Percentiles rank a stretch among this genome's conserved stretches.
phyloP scores from a whole-genome alignment of 495 filamentous ascomycete genomes.

The Podospora appendiculata region DNA sequence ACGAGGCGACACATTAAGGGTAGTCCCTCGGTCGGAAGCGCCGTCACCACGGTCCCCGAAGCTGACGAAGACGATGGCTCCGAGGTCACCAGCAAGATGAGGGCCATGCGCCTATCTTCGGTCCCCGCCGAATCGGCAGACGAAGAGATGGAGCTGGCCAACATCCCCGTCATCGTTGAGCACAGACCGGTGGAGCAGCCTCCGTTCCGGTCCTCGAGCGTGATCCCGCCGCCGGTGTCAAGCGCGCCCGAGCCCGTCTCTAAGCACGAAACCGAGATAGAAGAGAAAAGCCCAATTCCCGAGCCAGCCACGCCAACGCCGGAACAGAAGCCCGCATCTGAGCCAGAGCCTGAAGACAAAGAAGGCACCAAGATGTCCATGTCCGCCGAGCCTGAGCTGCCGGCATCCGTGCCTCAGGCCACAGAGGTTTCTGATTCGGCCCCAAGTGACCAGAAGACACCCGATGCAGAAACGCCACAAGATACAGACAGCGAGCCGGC shows the following conservation, averaged over 20 bases:
- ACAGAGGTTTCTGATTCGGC: no score
- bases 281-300: no score
- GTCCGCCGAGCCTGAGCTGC: no score
- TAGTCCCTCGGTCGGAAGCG: constrained; percentile 65
- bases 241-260: background rate
- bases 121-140: constrained; percentile 9
- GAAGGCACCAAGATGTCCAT: no score
- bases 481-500: no score
- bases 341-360: no score
- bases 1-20: constrained; percentile 66
- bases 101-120: constrained; percentile 29
- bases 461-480: no score
- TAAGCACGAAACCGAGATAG: no score
- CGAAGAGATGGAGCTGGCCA: constrained; percentile 18
- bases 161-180: constrained; percentile 35
- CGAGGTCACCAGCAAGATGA: constrained; percentile 31
- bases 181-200: constrained; percentile 19
- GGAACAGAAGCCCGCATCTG: no score
- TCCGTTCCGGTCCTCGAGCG: constrained; percentile 17
- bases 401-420: no score
- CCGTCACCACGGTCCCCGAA: constrained; percentile 63
- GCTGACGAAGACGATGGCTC: constrained; percentile 55
- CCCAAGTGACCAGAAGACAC: no score
- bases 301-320: no score
- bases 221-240: constrained; percentile 10